phyloP scores from a whole-genome alignment of 2,329 filamentous ascomycete genomes.

The Cercospora janseana region DNA sequence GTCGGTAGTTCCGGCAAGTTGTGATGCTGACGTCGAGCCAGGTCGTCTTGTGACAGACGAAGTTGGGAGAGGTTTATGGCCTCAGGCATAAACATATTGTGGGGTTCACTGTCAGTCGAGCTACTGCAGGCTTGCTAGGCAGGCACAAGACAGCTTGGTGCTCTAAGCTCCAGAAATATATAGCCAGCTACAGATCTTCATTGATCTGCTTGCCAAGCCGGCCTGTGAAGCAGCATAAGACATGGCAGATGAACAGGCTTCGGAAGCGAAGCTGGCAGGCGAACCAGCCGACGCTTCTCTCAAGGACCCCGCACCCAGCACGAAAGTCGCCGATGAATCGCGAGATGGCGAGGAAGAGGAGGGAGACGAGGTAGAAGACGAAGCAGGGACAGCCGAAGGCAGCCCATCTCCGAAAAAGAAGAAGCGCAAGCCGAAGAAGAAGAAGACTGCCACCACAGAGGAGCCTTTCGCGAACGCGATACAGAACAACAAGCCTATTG shows the following conservation, averaged over 20 bases:
- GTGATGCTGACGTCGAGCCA: neutral
- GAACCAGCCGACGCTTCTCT: conserved; percentile 26
- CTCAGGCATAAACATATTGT: neutral
- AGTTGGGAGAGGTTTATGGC: neutral
- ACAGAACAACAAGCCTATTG: conserved; percentile 23
- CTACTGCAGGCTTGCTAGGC: neutral
- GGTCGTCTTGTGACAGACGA: neutral
- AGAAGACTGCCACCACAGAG: conserved; percentile 21
- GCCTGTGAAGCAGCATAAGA: neutral
- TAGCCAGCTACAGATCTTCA: neutral
- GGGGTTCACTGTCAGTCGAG: neutral
- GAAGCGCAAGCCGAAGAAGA: conserved; percentile 34
- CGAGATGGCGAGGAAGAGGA: conserved; percentile 26
- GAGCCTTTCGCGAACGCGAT: conserved; percentile 15
- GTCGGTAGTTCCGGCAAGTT: neutral
- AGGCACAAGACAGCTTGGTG: conserved; percentile 2
- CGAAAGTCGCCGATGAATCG: conserved; percentile 23
- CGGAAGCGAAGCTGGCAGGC: conserved; percentile 22
- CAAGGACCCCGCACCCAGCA: conserved; percentile 17
- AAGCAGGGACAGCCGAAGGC: conserved; percentile 16
- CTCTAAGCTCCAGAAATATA: neutral
- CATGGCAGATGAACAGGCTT: conserved; percentile 17
- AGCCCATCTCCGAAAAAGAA: conserved; percentile 22
- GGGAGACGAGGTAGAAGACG: conserved; percentile 24
- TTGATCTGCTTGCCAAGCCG: neutral